Conservation (phyloP, 306 rosid genomes). For the Oemleria cerasiformis region DNA sequence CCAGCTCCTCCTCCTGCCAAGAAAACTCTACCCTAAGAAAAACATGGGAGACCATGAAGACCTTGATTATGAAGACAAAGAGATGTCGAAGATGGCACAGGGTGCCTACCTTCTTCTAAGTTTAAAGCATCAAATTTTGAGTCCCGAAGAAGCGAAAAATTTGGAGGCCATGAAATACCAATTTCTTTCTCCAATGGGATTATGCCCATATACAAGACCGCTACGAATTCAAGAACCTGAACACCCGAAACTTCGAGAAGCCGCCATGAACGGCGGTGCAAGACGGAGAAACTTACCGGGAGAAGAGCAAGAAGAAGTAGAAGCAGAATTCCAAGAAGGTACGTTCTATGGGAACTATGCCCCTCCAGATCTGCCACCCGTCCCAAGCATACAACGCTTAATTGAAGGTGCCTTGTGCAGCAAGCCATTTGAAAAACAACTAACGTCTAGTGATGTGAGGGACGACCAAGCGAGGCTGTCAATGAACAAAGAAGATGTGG, state of each 20-base stretch:
- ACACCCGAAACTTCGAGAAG: not conserved
- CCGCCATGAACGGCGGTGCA: not conserved
- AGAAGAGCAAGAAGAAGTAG: not conserved
- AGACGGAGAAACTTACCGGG: not conserved
- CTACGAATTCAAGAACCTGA: not conserved
- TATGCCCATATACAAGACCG: no score
- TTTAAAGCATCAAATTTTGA: not conserved
- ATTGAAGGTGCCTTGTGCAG: conserved; percentile 1
- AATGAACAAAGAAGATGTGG: conserved; percentile 6
- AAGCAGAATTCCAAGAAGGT: not conserved
- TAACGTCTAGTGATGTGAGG: conserved; percentile 3
- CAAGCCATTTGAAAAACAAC: conserved; percentile 20
- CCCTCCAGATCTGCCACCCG: conserved; percentile 15
- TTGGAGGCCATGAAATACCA: not conserved
- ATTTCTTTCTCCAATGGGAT: not conserved
- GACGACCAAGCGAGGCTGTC: conserved; percentile 16
- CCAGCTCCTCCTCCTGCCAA: not conserved
- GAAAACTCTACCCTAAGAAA: not conserved
- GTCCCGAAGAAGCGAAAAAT: not conserved
- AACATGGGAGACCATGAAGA: not conserved
- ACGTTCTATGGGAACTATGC: not conserved
- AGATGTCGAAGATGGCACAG: not conserved
- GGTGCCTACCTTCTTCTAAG: not conserved
- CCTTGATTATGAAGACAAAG: not conserved
- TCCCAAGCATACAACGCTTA: not conserved